Evolutionary conservation across 257 asterid species (phyloP), one percentile per base, ranked within the genome.

Genomic region (Solanum ahanhuiri): DNA sequence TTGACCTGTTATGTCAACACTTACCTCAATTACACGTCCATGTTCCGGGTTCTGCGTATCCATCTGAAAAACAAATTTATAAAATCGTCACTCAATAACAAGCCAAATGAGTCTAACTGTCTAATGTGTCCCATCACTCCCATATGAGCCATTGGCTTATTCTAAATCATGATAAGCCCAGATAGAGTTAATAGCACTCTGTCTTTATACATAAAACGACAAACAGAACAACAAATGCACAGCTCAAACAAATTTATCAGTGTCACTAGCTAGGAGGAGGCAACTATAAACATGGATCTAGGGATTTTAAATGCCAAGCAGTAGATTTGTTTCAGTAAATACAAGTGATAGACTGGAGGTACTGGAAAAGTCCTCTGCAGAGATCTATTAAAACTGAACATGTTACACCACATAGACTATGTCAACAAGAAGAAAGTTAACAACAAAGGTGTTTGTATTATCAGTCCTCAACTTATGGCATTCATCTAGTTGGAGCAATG

Each of bases 11-110:
- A 60, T 58, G 85, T 90, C 96, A 31, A 85, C 43, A 48, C 86
- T 64, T 60, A 96, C 91, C 90, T 93, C 98, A 82, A 95, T 85
- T 45, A 91, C 88, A 87, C 89, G 97, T 63, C 87, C 93, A 51
- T 89, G 89, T 37, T 87, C 96, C 18, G 88, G 64, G 82, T 86
- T 86, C 67, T 82, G 93, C 54, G 85, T 82, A 82, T 93, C 95
- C 99, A 95, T 96, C 97, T 96, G 91, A 85, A 30, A 34, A 34
- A 34, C 20, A 7, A 2, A 35, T 17, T 58, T 63, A 70, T 18
- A 87, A 77, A 88, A 86, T 33, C 11, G 12, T 64, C 79, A 69
- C 11, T 22, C 71, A 64, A 67, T 71, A 48, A 30, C 57, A 72
- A 35, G 28, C 31, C 18, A 39, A 85, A 84, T 20, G 82, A 41